Evolutionary conservation across 2,329 filamentous ascomycete species (phyloP).

Genomic region (Alternaria alternata): DNA sequence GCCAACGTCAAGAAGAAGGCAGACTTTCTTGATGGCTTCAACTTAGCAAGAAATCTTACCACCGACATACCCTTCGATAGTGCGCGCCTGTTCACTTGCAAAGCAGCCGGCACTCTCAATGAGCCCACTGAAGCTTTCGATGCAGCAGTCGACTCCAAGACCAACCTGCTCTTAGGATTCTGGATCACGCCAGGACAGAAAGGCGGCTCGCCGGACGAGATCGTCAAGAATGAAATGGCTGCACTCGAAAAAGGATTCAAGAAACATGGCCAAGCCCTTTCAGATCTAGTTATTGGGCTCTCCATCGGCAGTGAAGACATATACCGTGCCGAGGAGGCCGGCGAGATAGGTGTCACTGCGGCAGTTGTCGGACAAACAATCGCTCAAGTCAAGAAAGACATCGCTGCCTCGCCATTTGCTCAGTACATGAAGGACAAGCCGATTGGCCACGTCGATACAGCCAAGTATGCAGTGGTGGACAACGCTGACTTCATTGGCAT

Average conservation of each 20-base stretch:
- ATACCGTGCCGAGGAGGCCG: constrained; percentile 62
- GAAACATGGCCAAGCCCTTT: constrained; percentile 60
- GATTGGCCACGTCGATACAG: constrained; percentile 48
- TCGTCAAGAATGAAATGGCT: constrained; percentile 37
- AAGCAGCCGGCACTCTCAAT: constrained; percentile 52
- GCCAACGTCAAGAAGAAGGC: constrained; percentile 28
- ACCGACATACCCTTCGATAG: constrained; percentile 67
- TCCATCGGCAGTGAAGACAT: constrained; percentile 55
- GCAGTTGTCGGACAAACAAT: constrained; percentile 68
- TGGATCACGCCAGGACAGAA: constrained; percentile 30
- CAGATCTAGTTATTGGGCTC: constrained; percentile 50
- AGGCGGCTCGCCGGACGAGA: constrained; percentile 52
- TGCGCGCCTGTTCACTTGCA: constrained; percentile 76
- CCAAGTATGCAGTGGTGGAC: constrained; percentile 31
- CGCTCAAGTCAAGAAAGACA: constrained; percentile 44
- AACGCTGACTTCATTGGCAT: constrained; percentile 46
- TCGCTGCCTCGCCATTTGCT: constrained; percentile 67
- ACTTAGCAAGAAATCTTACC: constrained; percentile 30
- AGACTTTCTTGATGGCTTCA: constrained; percentile 36
- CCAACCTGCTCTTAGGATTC: constrained; percentile 45
- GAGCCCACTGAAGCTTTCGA: constrained; percentile 63
- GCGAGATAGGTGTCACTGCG: constrained; percentile 70
- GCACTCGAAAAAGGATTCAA: constrained; percentile 43
- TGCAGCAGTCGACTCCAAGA: constrained; percentile 44
- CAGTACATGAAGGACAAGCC: constrained; percentile 52